Base-by-base conservation (phyloP, 2,329 filamentous ascomycete species). In the Leptographium radiaticola region DNA sequence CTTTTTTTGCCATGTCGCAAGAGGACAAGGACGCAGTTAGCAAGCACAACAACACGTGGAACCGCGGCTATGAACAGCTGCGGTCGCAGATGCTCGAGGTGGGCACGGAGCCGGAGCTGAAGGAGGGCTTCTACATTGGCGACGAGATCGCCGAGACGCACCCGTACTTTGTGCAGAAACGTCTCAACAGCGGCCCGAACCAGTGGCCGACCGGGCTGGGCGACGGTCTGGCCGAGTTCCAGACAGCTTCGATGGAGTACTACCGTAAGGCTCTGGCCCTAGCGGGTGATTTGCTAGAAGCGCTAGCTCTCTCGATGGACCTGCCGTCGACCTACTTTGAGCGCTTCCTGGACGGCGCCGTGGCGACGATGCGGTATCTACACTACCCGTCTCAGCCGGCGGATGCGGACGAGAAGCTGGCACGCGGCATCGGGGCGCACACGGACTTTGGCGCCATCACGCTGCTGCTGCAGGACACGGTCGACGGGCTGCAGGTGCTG, bases 361-460 rank as follows among this genome's bases (percentile, higher is more conserved):
- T 75, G 55, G 75, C 80, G 55, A 79, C 82, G 54, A 67, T 84
- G 15, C 72, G 81, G 1, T 63, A 84, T 18, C 66, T 83, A 16
- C 80, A 84, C 62, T 84, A 69, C 52, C 67, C 67, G 4, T 59
- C 62, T 3, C 54, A 56, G 44, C 48, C 48, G 7, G 18, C 47
- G 0, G 51, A 56, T 1, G 59, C 64, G 13, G 60, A 66, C 15
- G 61, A 63, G 5, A 61, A 62, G 36, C 59, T 64, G 30, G 59
- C 67, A 6, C 57, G 57, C 6, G 62, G 64, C 48, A 56, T 56
- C 30, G 54, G 54, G 0, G 74, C 72, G 2, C 77, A 77, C 58
- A 76, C 73, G 0, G 77, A 77, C 59, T 79, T 76, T 55, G 74
- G 76, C n/a, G 71, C 71, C 48, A 72, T 79, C 48, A 80, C 76